These are phyloP conservation scores for Geranium incanum DNA, from an alignment of 441 rosid species.

Conservation along the genomic window DNA sequence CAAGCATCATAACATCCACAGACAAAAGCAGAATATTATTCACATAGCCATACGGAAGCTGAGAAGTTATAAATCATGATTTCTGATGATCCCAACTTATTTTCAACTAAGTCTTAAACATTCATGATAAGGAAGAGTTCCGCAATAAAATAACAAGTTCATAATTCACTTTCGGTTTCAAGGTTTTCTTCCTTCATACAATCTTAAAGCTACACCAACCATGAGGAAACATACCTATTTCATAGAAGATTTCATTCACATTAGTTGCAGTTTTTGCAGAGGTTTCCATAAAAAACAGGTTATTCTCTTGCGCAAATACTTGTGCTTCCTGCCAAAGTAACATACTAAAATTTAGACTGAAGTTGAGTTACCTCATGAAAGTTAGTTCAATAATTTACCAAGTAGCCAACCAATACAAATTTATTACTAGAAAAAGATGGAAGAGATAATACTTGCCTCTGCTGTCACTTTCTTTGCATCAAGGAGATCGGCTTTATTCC, in stretches of 20 bases:
- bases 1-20: no score
- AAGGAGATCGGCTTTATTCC: constrained; percentile 1
- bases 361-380: no score
- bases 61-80: no score
- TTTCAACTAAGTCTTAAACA: not conserved
- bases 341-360: no score
- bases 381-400: no score
- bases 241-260: constrained; percentile 81
- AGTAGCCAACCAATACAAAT: not conserved
- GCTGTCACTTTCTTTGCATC: not conserved
- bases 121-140: not conserved
- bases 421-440: not conserved
- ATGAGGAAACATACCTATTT: constrained; percentile 50
- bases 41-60: no score
- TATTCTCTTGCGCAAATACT: constrained; percentile 37
- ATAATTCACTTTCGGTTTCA: not conserved
- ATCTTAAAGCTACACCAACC: not conserved
- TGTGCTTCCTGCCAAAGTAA: no score
- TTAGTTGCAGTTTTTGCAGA: constrained; percentile 89
- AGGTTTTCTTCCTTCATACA: not conserved
- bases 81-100: no score
- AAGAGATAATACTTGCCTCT: not conserved
- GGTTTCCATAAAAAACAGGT: constrained; percentile 92
- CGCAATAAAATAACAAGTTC: not conserved
- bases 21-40: no score